These are phyloP conservation scores for Verticillium tricorpus DNA, from an alignment of 2,329 filamentous ascomycete genomes.

Conservation along the genomic window DNA sequence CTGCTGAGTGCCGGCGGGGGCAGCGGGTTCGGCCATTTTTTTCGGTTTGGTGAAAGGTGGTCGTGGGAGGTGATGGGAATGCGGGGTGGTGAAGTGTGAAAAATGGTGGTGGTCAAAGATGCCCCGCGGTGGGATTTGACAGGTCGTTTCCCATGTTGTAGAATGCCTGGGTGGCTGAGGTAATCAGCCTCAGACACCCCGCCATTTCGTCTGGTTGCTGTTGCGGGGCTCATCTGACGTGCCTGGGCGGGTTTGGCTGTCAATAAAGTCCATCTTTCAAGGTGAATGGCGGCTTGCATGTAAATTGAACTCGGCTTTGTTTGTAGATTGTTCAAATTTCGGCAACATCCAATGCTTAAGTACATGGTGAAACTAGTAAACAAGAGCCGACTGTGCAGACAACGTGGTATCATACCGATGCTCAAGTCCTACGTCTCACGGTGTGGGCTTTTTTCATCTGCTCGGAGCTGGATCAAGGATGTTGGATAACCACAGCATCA, in stretches of 20 bases:
- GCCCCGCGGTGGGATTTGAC: neutral
- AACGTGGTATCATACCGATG: no score
- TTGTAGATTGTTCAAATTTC: no score
- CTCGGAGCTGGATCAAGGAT: no score
- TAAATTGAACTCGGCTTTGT: no score
- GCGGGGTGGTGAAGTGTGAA: neutral
- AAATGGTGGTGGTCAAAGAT: neutral
- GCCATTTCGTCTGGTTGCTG: neutral
- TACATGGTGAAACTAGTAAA: no score
- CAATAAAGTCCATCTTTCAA: no score
- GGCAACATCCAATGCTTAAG: no score
- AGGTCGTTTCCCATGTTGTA: neutral
- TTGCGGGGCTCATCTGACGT: neutral
- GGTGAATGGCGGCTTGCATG: no score
- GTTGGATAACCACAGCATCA: no score
- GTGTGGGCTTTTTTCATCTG: no score
- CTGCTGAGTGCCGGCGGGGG: neutral
- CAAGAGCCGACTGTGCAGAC: no score
- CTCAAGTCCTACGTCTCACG: no score
- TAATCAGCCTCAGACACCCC: neutral
- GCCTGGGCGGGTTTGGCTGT: neutral
- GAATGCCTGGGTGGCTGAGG: neutral
- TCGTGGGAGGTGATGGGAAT: neutral
- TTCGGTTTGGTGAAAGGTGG: neutral
- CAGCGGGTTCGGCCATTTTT: neutral